Evolutionary conservation across 768 basidiomycete species (phyloP).

Genomic region (Tephrocybe sp.): DNA sequence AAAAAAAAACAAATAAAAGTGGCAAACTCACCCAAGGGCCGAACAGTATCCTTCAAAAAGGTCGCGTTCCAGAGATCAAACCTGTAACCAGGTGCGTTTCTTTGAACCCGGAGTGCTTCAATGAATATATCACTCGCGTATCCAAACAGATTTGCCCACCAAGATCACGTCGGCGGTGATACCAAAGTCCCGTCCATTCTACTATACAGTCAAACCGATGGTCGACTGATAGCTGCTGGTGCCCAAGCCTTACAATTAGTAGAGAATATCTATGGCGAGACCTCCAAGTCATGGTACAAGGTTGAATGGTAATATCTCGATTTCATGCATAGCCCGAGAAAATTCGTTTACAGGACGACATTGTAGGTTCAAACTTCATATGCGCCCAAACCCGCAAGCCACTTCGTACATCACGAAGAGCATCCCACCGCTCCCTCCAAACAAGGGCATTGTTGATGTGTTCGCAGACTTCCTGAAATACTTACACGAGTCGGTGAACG

Average conservation of each 20-base stretch:
- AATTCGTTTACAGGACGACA: no score
- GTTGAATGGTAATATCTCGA: conserved; percentile 56
- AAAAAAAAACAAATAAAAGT: no score
- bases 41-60: no score
- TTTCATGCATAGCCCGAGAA: no score
- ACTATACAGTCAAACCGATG: conserved; percentile 39
- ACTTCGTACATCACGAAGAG: conserved; percentile 10
- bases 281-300: no score
- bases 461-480: conserved; percentile 50
- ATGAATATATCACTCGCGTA: not conserved
- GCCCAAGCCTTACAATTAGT: conserved; percentile 47
- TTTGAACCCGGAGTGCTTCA: conserved; percentile 15
- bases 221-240: conserved; percentile 44
- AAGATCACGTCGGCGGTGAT: conserved; percentile 40
- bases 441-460: conserved; percentile 40
- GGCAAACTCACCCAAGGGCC: no score
- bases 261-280: no score
- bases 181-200: conserved; percentile 47
- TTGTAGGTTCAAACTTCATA: conserved; percentile 38
- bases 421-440: conserved; percentile 38
- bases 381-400: conserved; percentile 23
- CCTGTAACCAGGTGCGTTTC: conserved; percentile 40
- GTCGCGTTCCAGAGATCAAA: conserved; percentile 29
- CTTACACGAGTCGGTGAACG: conserved; percentile 38
- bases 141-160: conserved; percentile 40